Evolutionary conservation across 768 basidiomycete species (phyloP).

Genomic region (Infundibulicybe gibba): DNA sequence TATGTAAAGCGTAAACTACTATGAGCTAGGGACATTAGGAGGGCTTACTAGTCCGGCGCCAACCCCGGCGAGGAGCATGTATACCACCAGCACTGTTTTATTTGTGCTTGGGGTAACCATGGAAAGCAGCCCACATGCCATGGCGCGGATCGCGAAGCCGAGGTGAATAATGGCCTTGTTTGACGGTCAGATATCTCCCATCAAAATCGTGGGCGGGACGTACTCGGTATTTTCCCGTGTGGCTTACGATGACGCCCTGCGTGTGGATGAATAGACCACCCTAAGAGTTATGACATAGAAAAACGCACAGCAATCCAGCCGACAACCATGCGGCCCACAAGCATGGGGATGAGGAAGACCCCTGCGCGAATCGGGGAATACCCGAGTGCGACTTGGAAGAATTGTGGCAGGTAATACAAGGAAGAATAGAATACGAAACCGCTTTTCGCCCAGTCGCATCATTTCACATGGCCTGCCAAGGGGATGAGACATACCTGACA

Average conservation of each 20-base stretch:
- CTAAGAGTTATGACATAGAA: background rate
- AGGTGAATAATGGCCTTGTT: constrained; percentile 51
- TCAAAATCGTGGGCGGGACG: constrained; percentile 5
- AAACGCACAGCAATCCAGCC: constrained; percentile 53
- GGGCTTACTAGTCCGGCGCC: constrained; percentile 56
- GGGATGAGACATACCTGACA: constrained; percentile 42
- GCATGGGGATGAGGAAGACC: constrained; percentile 64
- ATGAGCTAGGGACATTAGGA: background rate
- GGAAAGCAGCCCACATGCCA: constrained; percentile 67
- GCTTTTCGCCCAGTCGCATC: constrained; percentile 21
- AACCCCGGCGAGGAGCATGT: constrained; percentile 54
- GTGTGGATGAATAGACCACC: background rate
- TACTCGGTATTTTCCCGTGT: constrained; percentile 62
- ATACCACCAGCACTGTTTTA: constrained; percentile 51
- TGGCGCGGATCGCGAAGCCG: constrained; percentile 67
- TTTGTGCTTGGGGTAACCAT: constrained; percentile 48
- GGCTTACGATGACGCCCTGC: constrained; percentile 60
- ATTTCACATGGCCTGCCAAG: background rate
- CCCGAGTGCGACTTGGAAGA: constrained; percentile 70
- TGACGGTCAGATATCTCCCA: background rate
- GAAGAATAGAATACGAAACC: constrained; percentile 62
- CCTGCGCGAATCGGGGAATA: constrained; percentile 56
- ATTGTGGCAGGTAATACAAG: constrained; percentile 71
- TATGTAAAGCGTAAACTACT: constrained; percentile 13
- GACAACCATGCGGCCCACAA: constrained; percentile 58